Evolutionary conservation across 495 filamentous ascomycete species (phyloP).

Genomic region (Entonaema liquescens): DNA sequence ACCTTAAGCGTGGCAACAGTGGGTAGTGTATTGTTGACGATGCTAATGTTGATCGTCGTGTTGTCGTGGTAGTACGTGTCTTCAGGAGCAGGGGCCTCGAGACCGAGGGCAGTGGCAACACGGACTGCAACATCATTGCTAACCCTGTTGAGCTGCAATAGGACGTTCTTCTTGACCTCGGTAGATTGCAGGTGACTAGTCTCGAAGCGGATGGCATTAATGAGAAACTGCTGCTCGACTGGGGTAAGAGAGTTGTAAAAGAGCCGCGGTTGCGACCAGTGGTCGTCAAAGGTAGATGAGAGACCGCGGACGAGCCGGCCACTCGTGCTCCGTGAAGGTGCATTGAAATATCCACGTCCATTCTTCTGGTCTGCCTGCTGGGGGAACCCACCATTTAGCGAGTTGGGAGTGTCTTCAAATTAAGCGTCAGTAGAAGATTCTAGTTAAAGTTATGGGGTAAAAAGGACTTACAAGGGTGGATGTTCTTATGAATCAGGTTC

Average conservation of each 20-base stretch:
- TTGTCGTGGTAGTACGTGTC: constrained; percentile 75
- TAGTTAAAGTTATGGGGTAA: neutral
- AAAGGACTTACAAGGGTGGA: constrained; percentile 49
- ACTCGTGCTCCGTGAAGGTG: constrained; percentile 63
- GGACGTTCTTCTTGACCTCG: constrained; percentile 68
- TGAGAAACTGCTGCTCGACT: constrained; percentile 77
- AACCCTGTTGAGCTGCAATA: constrained; percentile 75
- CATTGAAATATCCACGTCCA: constrained; percentile 78
- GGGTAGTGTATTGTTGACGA: constrained; percentile 65
- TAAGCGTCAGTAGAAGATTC: constrained; percentile 3
- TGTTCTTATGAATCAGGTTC: constrained; percentile 63
- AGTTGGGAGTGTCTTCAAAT: constrained; percentile 68
- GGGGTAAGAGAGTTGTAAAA: constrained; percentile 79
- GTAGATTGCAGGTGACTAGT: constrained; percentile 64
- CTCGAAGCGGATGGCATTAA: constrained; percentile 84
- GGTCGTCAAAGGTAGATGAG: constrained; percentile 74
- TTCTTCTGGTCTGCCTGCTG: constrained; percentile 73
- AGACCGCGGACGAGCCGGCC: constrained; percentile 66
- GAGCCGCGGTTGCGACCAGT: constrained; percentile 78
- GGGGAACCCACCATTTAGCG: constrained; percentile 70
- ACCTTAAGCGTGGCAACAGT: constrained; percentile 72
- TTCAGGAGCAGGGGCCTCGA: constrained; percentile 66
- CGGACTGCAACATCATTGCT: constrained; percentile 73
- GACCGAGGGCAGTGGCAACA: constrained; percentile 69
- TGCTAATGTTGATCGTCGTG: constrained; percentile 68